Conservation (phyloP, 2,329 filamentous ascomycete species). For the Ceratocystis cacaofunesta region DNA sequence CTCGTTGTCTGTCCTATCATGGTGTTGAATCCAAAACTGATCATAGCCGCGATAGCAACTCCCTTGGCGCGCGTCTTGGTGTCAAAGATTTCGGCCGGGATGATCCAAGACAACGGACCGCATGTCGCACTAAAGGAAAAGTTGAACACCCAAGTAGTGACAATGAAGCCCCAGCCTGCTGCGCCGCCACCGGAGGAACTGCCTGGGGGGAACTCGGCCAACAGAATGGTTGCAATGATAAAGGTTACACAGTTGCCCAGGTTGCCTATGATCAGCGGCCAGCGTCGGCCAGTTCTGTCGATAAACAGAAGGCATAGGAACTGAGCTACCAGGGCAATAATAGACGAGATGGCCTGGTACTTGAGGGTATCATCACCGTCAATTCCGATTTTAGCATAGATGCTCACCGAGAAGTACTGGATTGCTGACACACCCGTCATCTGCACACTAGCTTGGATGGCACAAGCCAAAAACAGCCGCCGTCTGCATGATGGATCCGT, state of each 20-base stretch:
- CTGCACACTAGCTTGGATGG: conserved; percentile 56
- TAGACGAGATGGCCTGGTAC: conserved; percentile 61
- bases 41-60: conserved; percentile 61
- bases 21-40: conserved; percentile 59
- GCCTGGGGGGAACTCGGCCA: conserved; percentile 40
- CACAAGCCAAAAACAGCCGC: conserved; percentile 52
- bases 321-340: conserved; percentile 55
- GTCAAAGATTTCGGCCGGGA: conserved; percentile 61
- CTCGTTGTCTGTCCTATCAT: conserved; percentile 53
- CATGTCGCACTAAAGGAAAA: conserved; percentile 59
- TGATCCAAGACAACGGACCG: conserved; percentile 48
- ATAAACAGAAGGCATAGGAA: conserved; percentile 53
- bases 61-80: conserved; percentile 60
- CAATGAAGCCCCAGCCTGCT: conserved; percentile 60
- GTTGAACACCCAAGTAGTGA: conserved; percentile 64
- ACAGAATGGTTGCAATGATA: conserved; percentile 46
- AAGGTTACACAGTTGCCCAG: conserved; percentile 57
- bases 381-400: conserved; percentile 58
- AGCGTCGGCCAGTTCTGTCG: conserved; percentile 55
- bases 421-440: conserved; percentile 66
- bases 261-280: conserved; percentile 59
- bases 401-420: conserved; percentile 56
- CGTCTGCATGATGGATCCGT: conserved; percentile 48
- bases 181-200: conserved; percentile 19
- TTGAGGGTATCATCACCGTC: conserved; percentile 47